Base-by-base conservation (phyloP, 305 asterid species). In the Nicotiana rustica region DNA sequence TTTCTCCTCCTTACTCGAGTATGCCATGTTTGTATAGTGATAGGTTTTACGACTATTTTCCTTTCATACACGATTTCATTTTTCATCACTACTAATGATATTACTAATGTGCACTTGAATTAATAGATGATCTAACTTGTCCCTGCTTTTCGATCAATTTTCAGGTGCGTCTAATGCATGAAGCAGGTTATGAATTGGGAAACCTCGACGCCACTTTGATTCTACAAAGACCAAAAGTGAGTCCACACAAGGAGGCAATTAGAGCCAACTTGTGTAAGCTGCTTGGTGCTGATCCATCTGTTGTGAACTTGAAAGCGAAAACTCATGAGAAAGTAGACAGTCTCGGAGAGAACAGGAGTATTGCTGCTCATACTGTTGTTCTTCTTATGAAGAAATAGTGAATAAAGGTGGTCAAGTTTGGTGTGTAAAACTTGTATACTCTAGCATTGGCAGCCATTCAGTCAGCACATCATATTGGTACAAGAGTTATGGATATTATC, bases 321-420 rank as follows among this genome's bases (percentile, higher is more conserved):
- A 95, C 98, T 75, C 98, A 95, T 29, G 98, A 95, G 89, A 96
- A 93, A 83, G 99, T 96, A 10, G 99, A 96, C 84, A 96, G 99
- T 85, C 98, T 94, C 2, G 99, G 98, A 76, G 99, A 96, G 89
- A 96, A 96, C 82, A 87, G 99, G 84, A 94, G 98, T 84, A 96
- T 96, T 64, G 98, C 99, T 4, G 98, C 99, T n/a, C 98, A 96
- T 73, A 96, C 98, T 0, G 97, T 94, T 19, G 98, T 96, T 75
- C 98, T 96, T 36, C 98, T 96, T 75, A 85, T 92, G 88, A 91
- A 78, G 87, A 94, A 91, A 86, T 92, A 83, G 71, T 18, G 79
- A 19, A 69, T 10, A 8, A 2, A 21, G 12, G 10, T 59, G 14
- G 36, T 19, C 10, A 10, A 47, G 10, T 57, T n/a, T n/a, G 41